phyloP scores from a whole-genome alignment of 192 early-diverging fungal genomes.

The Lobosporangium transversale region DNA sequence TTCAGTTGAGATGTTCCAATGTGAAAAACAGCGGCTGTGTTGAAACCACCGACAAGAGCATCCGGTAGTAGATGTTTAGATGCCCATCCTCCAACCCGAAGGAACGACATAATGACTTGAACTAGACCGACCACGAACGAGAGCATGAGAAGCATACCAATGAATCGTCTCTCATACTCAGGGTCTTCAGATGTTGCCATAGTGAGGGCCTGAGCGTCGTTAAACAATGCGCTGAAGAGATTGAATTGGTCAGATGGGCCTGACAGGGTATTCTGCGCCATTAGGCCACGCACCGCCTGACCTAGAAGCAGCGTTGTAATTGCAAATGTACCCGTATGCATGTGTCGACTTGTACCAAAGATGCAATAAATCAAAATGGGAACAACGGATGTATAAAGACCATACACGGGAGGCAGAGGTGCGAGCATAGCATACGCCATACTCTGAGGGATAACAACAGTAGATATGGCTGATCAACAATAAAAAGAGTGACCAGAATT shows the following conservation, averaged over 20 bases:
- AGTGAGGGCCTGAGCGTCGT: constrained; percentile 7
- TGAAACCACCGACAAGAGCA: constrained; percentile 51
- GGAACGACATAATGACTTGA: constrained; percentile 41
- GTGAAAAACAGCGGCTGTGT: constrained; percentile 51
- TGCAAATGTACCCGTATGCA: constrained; percentile 54
- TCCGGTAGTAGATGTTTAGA: constrained; percentile 46
- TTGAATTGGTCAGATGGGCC: not conserved
- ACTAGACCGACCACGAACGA: constrained; percentile 48
- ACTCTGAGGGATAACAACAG: constrained; percentile 56
- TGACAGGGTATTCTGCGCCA: constrained; percentile 12
- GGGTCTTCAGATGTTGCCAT: constrained; percentile 2
- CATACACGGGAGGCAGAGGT: constrained; percentile 54
- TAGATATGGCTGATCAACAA: constrained; percentile 39
- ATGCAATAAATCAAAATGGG: constrained; percentile 52
- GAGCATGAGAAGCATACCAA: constrained; percentile 49
- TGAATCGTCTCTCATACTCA: constrained; percentile 33
- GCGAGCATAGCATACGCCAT: constrained; percentile 61
- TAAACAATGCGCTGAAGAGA: constrained; percentile 33
- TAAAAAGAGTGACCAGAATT: no score
- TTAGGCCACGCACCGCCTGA: constrained; percentile 46
- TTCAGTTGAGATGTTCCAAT: constrained; percentile 52
- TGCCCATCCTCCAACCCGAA: constrained; percentile 49
- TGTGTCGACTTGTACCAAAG: constrained; percentile 53
- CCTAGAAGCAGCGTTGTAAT: constrained; percentile 51
- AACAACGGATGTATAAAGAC: constrained; percentile 53